phyloP scores from a whole-genome alignment of 2,329 filamentous ascomycete genomes.

The Tolypocladium tundrense region DNA sequence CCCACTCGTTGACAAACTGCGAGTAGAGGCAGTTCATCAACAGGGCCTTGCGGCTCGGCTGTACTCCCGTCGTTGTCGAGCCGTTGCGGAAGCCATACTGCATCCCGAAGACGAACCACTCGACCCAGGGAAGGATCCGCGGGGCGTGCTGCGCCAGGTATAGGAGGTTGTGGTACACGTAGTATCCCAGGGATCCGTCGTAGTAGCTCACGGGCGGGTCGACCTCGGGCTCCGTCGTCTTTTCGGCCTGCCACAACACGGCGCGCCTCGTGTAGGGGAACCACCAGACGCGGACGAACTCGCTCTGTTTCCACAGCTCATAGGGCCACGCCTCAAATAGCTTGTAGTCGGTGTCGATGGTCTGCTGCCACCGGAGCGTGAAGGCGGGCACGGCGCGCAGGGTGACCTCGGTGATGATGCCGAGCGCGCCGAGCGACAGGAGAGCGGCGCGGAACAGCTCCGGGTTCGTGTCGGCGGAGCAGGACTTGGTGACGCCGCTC shows the following conservation, averaged over 20 bases:
- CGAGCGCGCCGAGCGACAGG: slow-evolving; percentile 78
- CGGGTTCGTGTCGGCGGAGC: slow-evolving; percentile 56
- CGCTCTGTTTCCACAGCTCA: slow-evolving; percentile 69
- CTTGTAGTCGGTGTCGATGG: slow-evolving; percentile 57
- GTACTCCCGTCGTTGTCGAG: slow-evolving; percentile 60
- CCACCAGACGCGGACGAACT: slow-evolving; percentile 97
- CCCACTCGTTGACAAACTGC: slow-evolving; percentile 99
- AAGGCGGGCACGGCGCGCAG: slow-evolving; percentile 72
- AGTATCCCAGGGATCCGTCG: slow-evolving; percentile 70
- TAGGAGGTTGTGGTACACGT: slow-evolving; percentile 85
- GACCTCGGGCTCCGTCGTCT: slow-evolving; percentile 52
- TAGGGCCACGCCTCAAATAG: slow-evolving; percentile 63
- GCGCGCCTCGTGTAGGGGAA: slow-evolving; percentile 83
- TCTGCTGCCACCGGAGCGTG: slow-evolving; percentile 80
- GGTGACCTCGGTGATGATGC: slow-evolving; percentile 83
- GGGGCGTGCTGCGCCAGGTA: slow-evolving; percentile 71
- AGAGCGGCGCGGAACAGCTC: slow-evolving; percentile 84
- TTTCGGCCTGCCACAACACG: slow-evolving; percentile 82
- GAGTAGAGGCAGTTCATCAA: slow-evolving; percentile 97
- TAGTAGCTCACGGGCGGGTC: slow-evolving; percentile 65
- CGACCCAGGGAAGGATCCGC: slow-evolving; percentile 72
- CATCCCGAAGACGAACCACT: slow-evolving; percentile 96
- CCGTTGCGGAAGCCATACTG: slow-evolving; percentile 83
- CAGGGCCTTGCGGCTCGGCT: slow-evolving; percentile 69
- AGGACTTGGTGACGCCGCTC: slow-evolving; percentile 63